Evolutionary conservation across 1,284 basidiomycete species (phyloP).

Genomic region (Cutaneotrichosporon curvatum): DNA sequence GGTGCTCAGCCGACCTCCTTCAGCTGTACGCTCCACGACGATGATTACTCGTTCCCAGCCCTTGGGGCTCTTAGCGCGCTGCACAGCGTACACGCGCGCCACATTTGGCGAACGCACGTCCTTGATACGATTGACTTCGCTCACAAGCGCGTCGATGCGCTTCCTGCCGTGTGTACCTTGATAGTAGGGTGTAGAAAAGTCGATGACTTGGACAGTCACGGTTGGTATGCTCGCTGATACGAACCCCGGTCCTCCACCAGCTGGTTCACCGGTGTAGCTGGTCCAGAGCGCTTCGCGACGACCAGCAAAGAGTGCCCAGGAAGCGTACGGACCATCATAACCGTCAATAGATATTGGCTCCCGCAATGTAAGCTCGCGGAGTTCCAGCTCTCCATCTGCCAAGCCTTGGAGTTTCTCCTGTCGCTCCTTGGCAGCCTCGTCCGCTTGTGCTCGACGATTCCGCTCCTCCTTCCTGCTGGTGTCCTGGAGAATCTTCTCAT

Average conservation of each 20-base stretch:
- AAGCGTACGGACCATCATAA: slow-evolving; percentile 29
- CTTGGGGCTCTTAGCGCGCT: slow-evolving; percentile 37
- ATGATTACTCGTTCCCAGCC: slow-evolving; percentile 41
- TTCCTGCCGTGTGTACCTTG: slow-evolving; percentile 31
- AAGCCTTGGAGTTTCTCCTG: slow-evolving; percentile 27
- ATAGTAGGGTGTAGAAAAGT: slow-evolving; percentile 42
- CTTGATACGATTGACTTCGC: slow-evolving; percentile 29
- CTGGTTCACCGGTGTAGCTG: slow-evolving; percentile 39
- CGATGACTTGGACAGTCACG: slow-evolving; percentile 39
- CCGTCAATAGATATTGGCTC: slow-evolving; percentile 29
- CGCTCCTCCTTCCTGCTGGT: slow-evolving; percentile 32
- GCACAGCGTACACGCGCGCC: slow-evolving; percentile 31
- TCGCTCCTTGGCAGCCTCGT: slow-evolving; percentile 17
- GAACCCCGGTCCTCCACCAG: slow-evolving; percentile 49
- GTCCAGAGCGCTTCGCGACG: slow-evolving; percentile 40
- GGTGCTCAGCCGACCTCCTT: slow-evolving; percentile 33
- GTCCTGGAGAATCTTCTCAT: slow-evolving; percentile 37
- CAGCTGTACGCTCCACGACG: slow-evolving; percentile 32
- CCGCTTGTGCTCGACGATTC: slow-evolving; percentile 16
- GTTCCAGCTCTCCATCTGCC: slow-evolving; percentile 37
- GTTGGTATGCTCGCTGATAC: slow-evolving; percentile 48
- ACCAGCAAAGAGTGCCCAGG: slow-evolving; percentile 40
- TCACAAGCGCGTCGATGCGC: slow-evolving; percentile 34
- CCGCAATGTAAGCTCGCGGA: slow-evolving; percentile 30
- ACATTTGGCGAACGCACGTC: slow-evolving; percentile 32